Evolutionary conservation across 257 asterid species (phyloP), one percentile per base, ranked within the genome.

Genomic region (Mitragyna speciosa): DNA sequence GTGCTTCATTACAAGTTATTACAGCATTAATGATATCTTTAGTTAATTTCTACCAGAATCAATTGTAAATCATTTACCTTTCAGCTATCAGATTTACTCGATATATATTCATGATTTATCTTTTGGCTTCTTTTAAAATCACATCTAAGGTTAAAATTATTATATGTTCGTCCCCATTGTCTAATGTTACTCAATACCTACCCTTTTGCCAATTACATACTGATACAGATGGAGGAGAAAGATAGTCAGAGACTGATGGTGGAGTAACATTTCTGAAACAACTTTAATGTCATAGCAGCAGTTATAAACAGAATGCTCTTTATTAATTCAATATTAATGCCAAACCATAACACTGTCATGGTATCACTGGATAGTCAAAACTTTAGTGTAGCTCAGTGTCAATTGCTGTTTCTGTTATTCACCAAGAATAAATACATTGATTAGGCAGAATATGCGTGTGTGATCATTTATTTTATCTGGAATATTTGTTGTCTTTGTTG

Each of bases 91-190:
- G 61, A 30, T 24, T 75, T 76, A 16, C n/a, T n/a, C n/a, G n/a
- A n/a, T n/a, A n/a, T n/a, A n/a, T n/a, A n/a, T n/a, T 12, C 20
- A 59, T 59, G 51, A 75, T 45, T 47, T 41, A 75, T 17, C 20
- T 75, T 41, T 48, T 43, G 28, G 79, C 79, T 30, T 31, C 47
- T 76, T 41, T n/a, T n/a, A n/a, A 24, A 75, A 31, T 63, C 31
- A 43, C 20, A 26, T 11, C 22, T 76, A 3, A 16, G 41, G 61
- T 58, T 66, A 7, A 63, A 26, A 20, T 30, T 1, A 26, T 47
- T 2, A 0, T n/a, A 17, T 26, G 10, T 16, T 64, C 45, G 24
- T 76, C 41, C 31, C 1, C 20, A 48, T 6, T 31, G 19, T 5
- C 70, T 15, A 45, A 58, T 41, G 17, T 51, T 31, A 8, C 28